Base-by-base conservation (phyloP, 257 asterid genomes). In the Thymus mandschuricus region DNA sequence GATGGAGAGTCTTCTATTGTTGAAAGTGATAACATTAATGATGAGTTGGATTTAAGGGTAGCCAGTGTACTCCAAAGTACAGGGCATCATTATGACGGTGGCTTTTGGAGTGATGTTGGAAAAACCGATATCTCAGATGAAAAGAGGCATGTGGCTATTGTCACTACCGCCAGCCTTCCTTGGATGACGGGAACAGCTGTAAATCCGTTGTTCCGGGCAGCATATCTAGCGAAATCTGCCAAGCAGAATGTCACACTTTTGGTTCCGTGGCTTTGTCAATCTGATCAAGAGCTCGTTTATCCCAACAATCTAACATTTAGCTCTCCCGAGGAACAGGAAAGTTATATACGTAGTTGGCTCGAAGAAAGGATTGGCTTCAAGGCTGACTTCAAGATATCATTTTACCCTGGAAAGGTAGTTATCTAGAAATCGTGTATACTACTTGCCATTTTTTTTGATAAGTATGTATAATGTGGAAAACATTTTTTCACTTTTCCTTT, bases 121-220 rank as follows among this genome's bases (percentile, higher is more conserved):
- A 86, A 88, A 78, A 85, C 75, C 38, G 86, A 84, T 3, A 60
- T 72, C 46, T 69, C 86, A 1, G 92, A 84, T 66, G 80, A 76
- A 69, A 92, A 86, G 83, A 88, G 99, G 89, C 92, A 95, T 65
- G 97, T 95, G 51, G 98, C 99, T 59, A 95, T 95, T 30, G 96
- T 95, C 60, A 95, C 99, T 61, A 95, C 99, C 9, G 99, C 99
- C 73, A 92, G 99, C 82, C 99, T 95, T 78, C 99, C 99, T 71
- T 95, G 99, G 99, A 92, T 95, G 98, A 95, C 99, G 1, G 99
- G 98, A 75, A 95, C 99, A 55, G 96, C 99, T 76, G 95, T 95
- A 60, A 95, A 95, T 76, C 99, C 99, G 33, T 86, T 95, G 74
- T 95, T 92, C 76, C 94, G 99, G 57, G 99, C 99, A 5, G 99